Conservation (phyloP, 2,329 filamentous ascomycete genomes). For the Paecilomyces niveus region DNA sequence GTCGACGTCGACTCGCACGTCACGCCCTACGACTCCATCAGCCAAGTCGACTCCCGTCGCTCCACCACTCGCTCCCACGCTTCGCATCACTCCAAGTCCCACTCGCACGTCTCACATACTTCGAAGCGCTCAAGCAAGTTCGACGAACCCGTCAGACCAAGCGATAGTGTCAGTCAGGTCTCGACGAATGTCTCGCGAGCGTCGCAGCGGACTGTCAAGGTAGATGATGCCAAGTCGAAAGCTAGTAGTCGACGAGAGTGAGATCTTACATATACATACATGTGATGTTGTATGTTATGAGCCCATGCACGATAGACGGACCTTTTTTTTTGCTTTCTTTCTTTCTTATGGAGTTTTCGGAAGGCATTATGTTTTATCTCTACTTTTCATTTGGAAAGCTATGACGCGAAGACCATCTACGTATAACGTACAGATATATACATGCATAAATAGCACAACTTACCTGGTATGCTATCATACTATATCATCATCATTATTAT, state of each 20-base stretch:
- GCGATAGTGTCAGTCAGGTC: constrained; percentile 35
- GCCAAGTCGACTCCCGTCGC: constrained; percentile 48
- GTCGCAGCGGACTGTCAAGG: constrained; percentile 26
- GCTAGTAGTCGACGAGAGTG: constrained; percentile 21
- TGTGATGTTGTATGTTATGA: not conserved
- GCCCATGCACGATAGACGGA: not conserved
- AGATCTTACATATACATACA: constrained; percentile 4
- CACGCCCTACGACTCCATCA: constrained; percentile 72
- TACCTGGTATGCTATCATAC: too few species aligned
- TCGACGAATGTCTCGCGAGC: constrained; percentile 19
- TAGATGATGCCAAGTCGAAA: constrained; percentile 18
- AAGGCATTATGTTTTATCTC: not conserved
- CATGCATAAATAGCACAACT: too few species aligned
- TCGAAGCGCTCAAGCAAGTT: constrained; percentile 28
- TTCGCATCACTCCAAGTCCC: constrained; percentile 15
- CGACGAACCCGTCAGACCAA: constrained; percentile 30
- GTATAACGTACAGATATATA: not conserved
- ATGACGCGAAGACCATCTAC: not conserved
- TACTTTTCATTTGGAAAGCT: too few species aligned
- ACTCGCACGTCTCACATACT: constrained; percentile 10
- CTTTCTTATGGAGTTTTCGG: not conserved
- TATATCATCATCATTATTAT: too few species aligned
- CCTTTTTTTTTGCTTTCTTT: not conserved
- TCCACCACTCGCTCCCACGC: constrained; percentile 9
- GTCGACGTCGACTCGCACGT: constrained; percentile 50